Conservation (phyloP, 257 asterid genomes). For the Anisodus acutangulus region DNA sequence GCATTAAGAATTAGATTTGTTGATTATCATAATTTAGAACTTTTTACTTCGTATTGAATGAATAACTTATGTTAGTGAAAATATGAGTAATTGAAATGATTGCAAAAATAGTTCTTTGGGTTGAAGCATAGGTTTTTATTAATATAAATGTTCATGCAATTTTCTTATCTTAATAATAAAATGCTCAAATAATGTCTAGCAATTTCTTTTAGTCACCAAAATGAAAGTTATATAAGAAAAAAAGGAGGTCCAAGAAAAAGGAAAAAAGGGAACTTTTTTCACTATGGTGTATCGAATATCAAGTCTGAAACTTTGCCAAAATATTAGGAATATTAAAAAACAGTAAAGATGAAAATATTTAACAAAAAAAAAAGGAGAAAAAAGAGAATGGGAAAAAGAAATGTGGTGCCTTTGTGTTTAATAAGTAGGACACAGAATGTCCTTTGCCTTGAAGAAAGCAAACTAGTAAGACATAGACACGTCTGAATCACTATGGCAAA, state of each 20-base stretch:
- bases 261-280: not conserved
- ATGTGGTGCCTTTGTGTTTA: not conserved
- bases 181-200: not conserved
- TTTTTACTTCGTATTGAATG: no score
- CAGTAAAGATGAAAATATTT: not conserved
- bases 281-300: not conserved
- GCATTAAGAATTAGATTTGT: not conserved
- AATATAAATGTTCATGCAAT: not conserved
- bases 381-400: not conserved
- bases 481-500: not conserved
- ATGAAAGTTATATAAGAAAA: not conserved
- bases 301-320: not conserved
- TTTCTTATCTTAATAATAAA: no score
- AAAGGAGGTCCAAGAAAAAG: not conserved
- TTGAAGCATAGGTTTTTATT: not conserved
- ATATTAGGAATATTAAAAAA: no score
- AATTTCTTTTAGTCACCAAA: not conserved
- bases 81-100: not conserved
- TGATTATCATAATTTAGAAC: not conserved
- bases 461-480: slow-evolving; percentile 23
- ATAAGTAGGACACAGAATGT: slow-evolving; percentile 30
- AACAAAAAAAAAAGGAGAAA: not conserved
- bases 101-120: not conserved
- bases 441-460: not conserved
- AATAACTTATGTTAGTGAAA: not conserved